Conservation (phyloP, 2,329 filamentous ascomycete genomes). For the Aureobasidium pullulans region DNA sequence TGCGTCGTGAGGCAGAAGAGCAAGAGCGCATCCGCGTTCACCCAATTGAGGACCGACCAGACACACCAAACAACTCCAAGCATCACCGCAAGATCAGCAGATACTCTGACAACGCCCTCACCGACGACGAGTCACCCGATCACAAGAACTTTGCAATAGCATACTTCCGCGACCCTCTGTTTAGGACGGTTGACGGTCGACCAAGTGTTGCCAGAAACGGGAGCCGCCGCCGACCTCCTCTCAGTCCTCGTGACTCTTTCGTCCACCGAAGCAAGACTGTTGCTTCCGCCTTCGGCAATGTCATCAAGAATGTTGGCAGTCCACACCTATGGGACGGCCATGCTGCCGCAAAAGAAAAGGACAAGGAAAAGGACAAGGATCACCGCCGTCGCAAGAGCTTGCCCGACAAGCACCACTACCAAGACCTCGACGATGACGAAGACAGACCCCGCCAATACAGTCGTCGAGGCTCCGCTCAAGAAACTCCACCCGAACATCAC, state of each 20-base stretch:
- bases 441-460: neutral
- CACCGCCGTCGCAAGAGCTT: conserved; percentile 14
- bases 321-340: conserved; percentile 30
- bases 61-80: conserved; percentile 10
- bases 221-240: conserved; percentile 24
- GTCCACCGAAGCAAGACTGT: conserved; percentile 30
- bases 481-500: conserved; percentile 24
- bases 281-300: conserved; percentile 28
- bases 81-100: conserved; percentile 17
- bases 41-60: conserved; percentile 18
- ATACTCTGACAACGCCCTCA: neutral
- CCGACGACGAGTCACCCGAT: conserved; percentile 30
- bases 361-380: conserved; percentile 14
- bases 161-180: conserved; percentile 45
- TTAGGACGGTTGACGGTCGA: conserved; percentile 37
- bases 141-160: conserved; percentile 35
- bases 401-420: conserved; percentile 21
- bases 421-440: conserved; percentile 16
- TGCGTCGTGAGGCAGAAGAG: conserved; percentile 56
- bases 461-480: conserved; percentile 14
- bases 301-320: conserved; percentile 28
- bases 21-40: conserved; percentile 25
- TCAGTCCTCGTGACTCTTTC: conserved; percentile 27
- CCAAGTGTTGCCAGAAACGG: conserved; percentile 36
- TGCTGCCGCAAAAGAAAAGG: conserved; percentile 17